phyloP scores from a whole-genome alignment of 805 yeast genomes.

The Lipomyces starkeyi region DNA sequence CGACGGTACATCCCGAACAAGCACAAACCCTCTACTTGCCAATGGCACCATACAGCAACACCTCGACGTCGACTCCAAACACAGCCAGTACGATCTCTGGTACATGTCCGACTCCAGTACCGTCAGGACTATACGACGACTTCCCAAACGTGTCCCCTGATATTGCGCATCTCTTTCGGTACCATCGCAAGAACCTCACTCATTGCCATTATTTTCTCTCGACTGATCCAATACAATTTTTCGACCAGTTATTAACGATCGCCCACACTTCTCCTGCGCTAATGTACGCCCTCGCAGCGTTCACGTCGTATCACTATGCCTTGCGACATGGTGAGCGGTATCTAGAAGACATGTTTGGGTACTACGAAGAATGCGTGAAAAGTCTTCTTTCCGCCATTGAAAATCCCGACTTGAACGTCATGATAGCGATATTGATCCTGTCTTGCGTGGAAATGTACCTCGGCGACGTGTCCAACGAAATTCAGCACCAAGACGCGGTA shows the following conservation, averaged over 20 bases:
- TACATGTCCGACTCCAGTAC: not conserved
- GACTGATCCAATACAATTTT: conserved; percentile 26
- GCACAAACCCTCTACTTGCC: not conserved
- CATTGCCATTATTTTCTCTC: conserved; percentile 34
- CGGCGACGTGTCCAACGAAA: conserved; percentile 35
- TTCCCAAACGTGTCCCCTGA: conserved; percentile 20
- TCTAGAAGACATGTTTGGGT: conserved; percentile 44
- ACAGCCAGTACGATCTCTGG: conserved; percentile 2
- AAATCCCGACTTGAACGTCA: conserved; percentile 18
- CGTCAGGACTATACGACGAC: not conserved
- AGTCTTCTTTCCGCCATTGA: conserved; percentile 21
- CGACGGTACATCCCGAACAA: not conserved
- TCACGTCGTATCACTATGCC: conserved; percentile 47
- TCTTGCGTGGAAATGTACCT: conserved; percentile 32
- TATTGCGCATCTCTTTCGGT: conserved; percentile 17
- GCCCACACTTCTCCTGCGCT: conserved; percentile 19
- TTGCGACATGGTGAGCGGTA: conserved; percentile 61
- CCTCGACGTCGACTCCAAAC: conserved; percentile 2
- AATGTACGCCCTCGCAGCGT: conserved; percentile 34
- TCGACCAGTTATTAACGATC: conserved; percentile 15
- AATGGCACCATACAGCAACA: not conserved
- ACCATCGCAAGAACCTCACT: conserved; percentile 22
- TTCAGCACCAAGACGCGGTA: conserved; percentile 32
- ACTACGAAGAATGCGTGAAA: conserved; percentile 26
- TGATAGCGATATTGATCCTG: conserved; percentile 26